Conservation (phyloP, 139 green algal genomes). For the Dunaliella sp. region DNA sequence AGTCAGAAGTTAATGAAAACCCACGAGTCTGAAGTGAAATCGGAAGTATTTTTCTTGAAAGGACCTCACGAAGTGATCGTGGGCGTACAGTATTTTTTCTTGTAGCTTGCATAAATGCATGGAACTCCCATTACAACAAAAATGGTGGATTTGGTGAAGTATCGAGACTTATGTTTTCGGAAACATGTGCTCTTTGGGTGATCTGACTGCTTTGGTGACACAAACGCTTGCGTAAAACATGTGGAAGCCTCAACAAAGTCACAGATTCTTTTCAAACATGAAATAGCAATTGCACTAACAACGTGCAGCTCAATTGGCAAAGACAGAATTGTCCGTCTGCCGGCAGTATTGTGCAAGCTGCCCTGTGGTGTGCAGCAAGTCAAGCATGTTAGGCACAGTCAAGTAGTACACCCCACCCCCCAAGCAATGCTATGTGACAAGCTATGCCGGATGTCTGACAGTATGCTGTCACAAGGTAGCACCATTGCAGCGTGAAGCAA, state of each 20-base stretch:
- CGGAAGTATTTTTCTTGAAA: no score
- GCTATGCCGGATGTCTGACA: background rate
- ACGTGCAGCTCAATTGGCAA: background rate
- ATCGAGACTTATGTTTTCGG: background rate
- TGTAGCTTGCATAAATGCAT: background rate
- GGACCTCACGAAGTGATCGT: no score
- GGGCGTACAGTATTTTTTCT: no score
- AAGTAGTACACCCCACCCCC: no score
- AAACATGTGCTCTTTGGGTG: background rate
- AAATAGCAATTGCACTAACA: background rate
- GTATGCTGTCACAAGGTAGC: background rate
- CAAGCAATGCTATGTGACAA: background rate
- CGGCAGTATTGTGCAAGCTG: background rate
- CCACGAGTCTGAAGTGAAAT: no score
- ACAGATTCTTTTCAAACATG: no score
- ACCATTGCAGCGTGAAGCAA: background rate
- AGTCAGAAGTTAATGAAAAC: no score
- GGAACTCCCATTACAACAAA: background rate
- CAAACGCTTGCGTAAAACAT: background rate
- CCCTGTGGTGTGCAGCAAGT: background rate
- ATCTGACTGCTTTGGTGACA: background rate
- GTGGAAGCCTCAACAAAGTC: background rate
- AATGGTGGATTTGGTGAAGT: background rate
- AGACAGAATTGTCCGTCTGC: background rate
- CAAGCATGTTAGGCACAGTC: no score